Evolutionary conservation across 345 rosid species (phyloP).

Genomic region (Rhodomyrtus tomentosa): DNA sequence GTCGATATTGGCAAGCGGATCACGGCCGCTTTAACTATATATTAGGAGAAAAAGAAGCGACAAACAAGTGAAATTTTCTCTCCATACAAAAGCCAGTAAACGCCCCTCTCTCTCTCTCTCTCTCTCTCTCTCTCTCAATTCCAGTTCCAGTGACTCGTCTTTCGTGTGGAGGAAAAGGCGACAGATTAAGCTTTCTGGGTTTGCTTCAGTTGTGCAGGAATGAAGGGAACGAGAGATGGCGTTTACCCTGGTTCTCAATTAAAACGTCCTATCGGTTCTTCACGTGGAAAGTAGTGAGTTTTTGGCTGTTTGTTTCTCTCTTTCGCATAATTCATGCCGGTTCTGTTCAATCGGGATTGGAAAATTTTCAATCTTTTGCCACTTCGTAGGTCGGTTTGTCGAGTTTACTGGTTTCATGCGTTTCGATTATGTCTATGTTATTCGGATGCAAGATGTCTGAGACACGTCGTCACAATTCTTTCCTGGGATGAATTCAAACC

Average conservation of each 20-base stretch:
- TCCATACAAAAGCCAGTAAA: not conserved
- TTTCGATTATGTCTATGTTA: not conserved
- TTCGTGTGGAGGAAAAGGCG: not conserved
- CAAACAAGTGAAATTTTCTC: not conserved
- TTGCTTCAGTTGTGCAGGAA: conserved; percentile 16
- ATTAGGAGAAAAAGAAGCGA: not conserved
- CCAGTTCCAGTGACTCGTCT: not conserved
- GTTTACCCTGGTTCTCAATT: conserved; percentile 52
- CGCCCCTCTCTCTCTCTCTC: not conserved
- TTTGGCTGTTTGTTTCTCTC: not conserved
- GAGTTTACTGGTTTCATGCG: not conserved
- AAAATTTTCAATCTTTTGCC: not conserved
- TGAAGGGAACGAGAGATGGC: conserved; percentile 74
- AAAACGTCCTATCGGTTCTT: conserved; percentile 57
- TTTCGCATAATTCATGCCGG: not conserved
- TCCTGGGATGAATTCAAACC: not conserved
- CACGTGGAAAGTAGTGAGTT: conserved; percentile 76
- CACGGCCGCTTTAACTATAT: not conserved
- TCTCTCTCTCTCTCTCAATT: not conserved
- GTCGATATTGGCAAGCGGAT: not conserved
- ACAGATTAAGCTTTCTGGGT: not conserved
- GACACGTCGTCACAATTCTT: not conserved
- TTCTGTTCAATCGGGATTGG: not conserved
- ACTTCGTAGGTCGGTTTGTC: not conserved
- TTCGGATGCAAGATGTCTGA: not conserved